Conservation (phyloP, 345 rosid genomes). For the Heritiera fomes region DNA sequence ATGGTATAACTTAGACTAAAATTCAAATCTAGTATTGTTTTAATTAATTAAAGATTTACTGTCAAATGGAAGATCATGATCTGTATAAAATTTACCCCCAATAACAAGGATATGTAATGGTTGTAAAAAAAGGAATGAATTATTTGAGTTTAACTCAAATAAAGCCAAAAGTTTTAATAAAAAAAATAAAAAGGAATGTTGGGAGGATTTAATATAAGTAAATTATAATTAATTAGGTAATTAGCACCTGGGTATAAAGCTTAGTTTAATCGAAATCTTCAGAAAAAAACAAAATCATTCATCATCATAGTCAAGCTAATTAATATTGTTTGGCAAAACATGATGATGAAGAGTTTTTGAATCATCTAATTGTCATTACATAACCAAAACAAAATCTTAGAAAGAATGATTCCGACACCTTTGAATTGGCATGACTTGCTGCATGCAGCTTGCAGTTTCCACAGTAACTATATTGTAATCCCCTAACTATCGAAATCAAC, state of each 20-base stretch:
- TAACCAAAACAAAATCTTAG: constrained; percentile 20
- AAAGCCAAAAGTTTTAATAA: background rate
- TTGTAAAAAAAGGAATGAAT: background rate
- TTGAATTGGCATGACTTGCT: constrained; percentile 23
- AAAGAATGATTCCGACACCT: constrained; percentile 21
- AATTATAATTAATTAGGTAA: too few relatives aligned
- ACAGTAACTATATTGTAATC: background rate
- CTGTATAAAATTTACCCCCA: too few relatives aligned
- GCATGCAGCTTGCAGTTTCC: background rate
- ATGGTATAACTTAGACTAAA: too few relatives aligned
- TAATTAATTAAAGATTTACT: too few relatives aligned
- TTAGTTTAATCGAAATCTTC: background rate
- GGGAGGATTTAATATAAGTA: too few relatives aligned
- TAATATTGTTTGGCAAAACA: background rate
- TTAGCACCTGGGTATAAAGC: too few relatives aligned
- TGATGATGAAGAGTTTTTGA: constrained; percentile 7
- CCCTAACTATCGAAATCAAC: constrained; percentile 17
- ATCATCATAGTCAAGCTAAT: background rate
- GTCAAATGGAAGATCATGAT: too few relatives aligned
- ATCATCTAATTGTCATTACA: background rate
- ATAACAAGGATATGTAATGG: too few relatives aligned
- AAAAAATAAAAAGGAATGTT: too few relatives aligned
- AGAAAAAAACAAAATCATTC: background rate
- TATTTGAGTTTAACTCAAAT: background rate
- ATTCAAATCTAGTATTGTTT: too few relatives aligned